Conservation (phyloP, 2,329 filamentous ascomycete species). For the Nemania sp. region DNA sequence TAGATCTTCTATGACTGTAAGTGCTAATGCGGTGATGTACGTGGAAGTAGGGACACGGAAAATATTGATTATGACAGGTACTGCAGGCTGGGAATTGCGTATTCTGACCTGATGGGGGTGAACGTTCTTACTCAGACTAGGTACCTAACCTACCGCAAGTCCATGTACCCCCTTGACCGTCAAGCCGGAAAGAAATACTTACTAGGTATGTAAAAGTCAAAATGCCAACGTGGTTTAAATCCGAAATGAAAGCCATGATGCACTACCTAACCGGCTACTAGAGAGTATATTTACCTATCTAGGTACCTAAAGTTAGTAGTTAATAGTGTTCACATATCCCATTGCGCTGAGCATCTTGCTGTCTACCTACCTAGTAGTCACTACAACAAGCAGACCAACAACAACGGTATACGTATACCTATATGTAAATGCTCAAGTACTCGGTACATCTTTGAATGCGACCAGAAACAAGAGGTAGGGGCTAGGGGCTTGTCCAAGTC, state of each 20-base stretch:
- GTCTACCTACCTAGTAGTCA: neutral
- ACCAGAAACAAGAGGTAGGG: constrained; percentile 1
- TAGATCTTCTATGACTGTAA: neutral
- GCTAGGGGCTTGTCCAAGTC: constrained; percentile 23
- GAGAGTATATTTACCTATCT: neutral
- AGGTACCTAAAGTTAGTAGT: too few relatives aligned
- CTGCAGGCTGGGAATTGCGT: constrained; percentile 1
- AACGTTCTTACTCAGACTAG: neutral
- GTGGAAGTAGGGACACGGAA: neutral
- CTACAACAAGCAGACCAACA: constrained; percentile 1
- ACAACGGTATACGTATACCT: neutral
- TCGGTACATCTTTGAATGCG: constrained; percentile 12
- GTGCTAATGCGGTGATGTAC: neutral
- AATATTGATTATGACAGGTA: neutral
- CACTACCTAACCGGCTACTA: neutral
- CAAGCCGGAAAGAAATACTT: neutral
- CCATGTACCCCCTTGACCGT: too few relatives aligned
- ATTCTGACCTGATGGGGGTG: neutral
- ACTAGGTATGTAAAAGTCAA: neutral
- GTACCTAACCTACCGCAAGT: too few relatives aligned
- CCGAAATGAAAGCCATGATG: neutral
- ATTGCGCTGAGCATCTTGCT: neutral
- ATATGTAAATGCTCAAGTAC: constrained; percentile 5
- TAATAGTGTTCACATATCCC: too few relatives aligned
- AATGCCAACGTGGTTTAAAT: neutral